Percentiles rank a stretch among this genome's conserved stretches.
These are phyloP conservation scores for Trichoderma sp. DNA, from an alignment of 2,329 filamentous ascomycete genomes.

Conservation along the genomic window DNA sequence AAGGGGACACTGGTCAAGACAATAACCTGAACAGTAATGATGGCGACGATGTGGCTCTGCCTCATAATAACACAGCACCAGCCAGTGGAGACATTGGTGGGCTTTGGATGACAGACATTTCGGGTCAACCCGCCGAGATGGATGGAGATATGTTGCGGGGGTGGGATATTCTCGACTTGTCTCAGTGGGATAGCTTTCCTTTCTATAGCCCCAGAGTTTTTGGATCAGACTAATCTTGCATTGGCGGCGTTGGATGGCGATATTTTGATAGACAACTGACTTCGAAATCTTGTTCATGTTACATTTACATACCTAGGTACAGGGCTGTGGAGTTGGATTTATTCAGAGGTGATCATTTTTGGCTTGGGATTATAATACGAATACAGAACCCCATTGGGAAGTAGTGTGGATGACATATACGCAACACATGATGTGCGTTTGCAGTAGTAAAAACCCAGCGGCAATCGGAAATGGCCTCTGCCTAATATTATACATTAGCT, in stretches of 20 bases:
- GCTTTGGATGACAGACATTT: slow-evolving; percentile 21
- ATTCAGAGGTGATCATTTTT: background rate
- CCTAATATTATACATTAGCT: background rate
- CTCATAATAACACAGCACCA: background rate
- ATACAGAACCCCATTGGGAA: background rate
- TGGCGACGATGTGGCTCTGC: background rate
- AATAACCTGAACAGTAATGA: background rate
- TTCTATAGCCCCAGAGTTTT: slow-evolving; percentile 20
- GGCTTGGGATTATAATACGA: background rate
- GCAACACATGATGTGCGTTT: background rate
- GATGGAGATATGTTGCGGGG: slow-evolving; percentile 30
- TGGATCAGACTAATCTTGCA: background rate
- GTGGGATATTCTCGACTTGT: slow-evolving; percentile 37
- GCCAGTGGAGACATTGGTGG: slow-evolving; percentile 16
- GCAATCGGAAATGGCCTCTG: background rate
- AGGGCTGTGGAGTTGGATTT: background rate
- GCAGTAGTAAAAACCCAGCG: background rate
- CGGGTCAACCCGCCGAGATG: slow-evolving; percentile 20
- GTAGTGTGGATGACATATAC: background rate
- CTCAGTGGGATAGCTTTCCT: slow-evolving; percentile 39
- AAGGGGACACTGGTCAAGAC: background rate
- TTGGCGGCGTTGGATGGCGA: background rate
- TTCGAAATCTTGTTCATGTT: too few relatives aligned
- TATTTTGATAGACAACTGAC: background rate
- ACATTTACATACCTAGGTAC: background rate